A percentile compares a stretch with the other conserved stretches of the same genome.
Evolutionary conservation across 2,329 filamentous ascomycete species (phyloP).

Genomic region (Aureobasidium leucospermi): DNA sequence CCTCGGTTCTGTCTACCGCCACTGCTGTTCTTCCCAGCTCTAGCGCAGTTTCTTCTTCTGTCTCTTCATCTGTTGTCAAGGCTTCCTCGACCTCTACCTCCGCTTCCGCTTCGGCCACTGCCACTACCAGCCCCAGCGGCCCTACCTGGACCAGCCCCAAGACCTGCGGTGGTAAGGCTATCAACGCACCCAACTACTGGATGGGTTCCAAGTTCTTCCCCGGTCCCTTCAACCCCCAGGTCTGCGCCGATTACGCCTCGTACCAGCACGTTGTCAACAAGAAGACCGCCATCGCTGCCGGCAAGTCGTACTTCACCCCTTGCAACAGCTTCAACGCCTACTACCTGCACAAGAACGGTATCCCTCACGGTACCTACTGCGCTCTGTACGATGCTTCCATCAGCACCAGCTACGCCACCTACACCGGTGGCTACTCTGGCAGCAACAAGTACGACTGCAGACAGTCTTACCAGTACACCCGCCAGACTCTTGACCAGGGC

Average conservation of each 20-base stretch:
- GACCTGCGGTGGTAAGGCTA: constrained; percentile 18
- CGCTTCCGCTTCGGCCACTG: not conserved
- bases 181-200: constrained; percentile 16
- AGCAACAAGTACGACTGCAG: constrained; percentile 15
- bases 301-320: constrained; percentile 15
- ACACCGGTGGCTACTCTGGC: constrained; percentile 14
- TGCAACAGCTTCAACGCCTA: constrained; percentile 21
- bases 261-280: constrained; percentile 19
- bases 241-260: constrained; percentile 22
- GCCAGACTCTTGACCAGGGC: constrained; percentile 12
- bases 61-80: not conserved
- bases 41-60: not conserved
- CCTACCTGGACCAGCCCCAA: constrained; percentile 24
- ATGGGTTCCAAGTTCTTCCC: constrained; percentile 22
- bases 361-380: constrained; percentile 20
- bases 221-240: constrained; percentile 21
- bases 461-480: constrained; percentile 16
- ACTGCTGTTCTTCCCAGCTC: not conserved
- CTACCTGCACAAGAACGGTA: constrained; percentile 19
- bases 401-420: constrained; percentile 15
- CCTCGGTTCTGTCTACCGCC: not conserved
- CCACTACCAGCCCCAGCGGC: constrained; percentile 18
- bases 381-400: constrained; percentile 19
- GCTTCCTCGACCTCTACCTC: not conserved
- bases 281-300: constrained; percentile 13